Evolutionary conservation across 495 filamentous ascomycete species (phyloP), one percentile per base, ranked within the genome.

Genomic region (Daldinia childiae): DNA sequence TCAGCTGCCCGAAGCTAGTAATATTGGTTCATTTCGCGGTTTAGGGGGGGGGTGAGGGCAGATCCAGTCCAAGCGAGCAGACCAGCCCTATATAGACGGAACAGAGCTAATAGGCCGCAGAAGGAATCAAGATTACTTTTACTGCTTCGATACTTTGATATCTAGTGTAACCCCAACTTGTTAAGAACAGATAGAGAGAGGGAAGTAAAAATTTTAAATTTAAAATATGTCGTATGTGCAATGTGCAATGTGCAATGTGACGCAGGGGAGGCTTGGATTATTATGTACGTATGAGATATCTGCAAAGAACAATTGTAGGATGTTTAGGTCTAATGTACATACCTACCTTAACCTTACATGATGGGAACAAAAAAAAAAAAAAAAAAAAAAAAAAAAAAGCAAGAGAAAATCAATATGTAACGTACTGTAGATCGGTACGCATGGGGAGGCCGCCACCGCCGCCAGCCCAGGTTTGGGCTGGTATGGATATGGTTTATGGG

Each of bases 201-300:
- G n/a, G n/a, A n/a, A n/a, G n/a, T n/a, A n/a, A n/a, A n/a, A n/a
- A n/a, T n/a, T n/a, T n/a, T n/a, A n/a, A 50, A 58, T 66, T 69
- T 54, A 61, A 57, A 62, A 66, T 69, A 62, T 73, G 62, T 66
- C 59, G 62, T 74, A 68, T 61, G 72, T 74, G 72, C 72, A 71
- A 74, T 74, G 72, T 71, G 67, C n/a, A n/a, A 68, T 61, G 72
- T 74, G 72, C 72, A 71, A 74, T 74, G 72, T 71, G 67, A 74
- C 72, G 72, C 72, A 74, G 72, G 67, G 72, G 72, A 74, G 72
- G 67, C 72, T 74, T 74, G 68, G 71, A 19, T 58, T 59, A 41
- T 55, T 60, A 59, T 60, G 60, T 64, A 72, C 55, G 54, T 54
- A 65, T 52, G 41, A 17, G 39, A 54, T 58, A 62, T 62, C 68